Conservation (phyloP, 257 asterid genomes). For the Ehretia macrophylla region DNA sequence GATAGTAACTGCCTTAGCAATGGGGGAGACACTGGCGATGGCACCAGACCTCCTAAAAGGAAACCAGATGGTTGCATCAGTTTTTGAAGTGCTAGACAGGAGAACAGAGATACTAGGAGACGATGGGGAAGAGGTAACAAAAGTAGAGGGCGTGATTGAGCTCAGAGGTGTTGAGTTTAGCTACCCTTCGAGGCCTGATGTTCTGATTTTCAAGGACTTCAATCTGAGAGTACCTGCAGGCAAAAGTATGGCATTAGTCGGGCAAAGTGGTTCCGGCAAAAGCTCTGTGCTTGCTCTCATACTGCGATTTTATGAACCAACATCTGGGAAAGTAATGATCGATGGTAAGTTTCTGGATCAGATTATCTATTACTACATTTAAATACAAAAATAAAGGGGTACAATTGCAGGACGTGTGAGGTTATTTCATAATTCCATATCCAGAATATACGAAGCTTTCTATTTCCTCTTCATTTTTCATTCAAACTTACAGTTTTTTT, state of each 20-base stretch:
- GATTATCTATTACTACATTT: background rate
- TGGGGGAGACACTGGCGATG: slow-evolving; percentile 99
- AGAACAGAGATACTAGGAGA: slow-evolving; percentile 62
- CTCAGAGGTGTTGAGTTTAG: slow-evolving; percentile 78
- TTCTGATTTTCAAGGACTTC: slow-evolving; percentile 74
- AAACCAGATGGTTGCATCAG: slow-evolving; percentile 83
- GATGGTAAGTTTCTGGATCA: slow-evolving; percentile 54
- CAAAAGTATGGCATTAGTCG: slow-evolving; percentile 88
- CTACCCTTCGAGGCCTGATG: slow-evolving; percentile 90
- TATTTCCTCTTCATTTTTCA: background rate
- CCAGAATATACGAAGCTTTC: background rate
- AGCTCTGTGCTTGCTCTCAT: slow-evolving; percentile 89
- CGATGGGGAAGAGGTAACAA: slow-evolving; percentile 66
- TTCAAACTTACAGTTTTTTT: background rate
- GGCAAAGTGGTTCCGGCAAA: slow-evolving; percentile 98
- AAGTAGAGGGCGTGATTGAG: slow-evolving; percentile 71
- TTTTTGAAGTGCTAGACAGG: slow-evolving; percentile 80
- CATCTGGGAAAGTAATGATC: slow-evolving; percentile 65
- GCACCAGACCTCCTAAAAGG: slow-evolving; percentile 97
- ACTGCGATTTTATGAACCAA: slow-evolving; percentile 88
- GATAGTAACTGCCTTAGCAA: slow-evolving; percentile 83
- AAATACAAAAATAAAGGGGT: too few relatives aligned
- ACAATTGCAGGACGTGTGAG: too few relatives aligned
- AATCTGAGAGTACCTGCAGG: slow-evolving; percentile 67
- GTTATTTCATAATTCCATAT: background rate